A percentile compares a stretch with the other conserved stretches of the same genome.
Conservation (phyloP, 2,329 filamentous ascomycete genomes). For the Talaromyces pinophilus region DNA sequence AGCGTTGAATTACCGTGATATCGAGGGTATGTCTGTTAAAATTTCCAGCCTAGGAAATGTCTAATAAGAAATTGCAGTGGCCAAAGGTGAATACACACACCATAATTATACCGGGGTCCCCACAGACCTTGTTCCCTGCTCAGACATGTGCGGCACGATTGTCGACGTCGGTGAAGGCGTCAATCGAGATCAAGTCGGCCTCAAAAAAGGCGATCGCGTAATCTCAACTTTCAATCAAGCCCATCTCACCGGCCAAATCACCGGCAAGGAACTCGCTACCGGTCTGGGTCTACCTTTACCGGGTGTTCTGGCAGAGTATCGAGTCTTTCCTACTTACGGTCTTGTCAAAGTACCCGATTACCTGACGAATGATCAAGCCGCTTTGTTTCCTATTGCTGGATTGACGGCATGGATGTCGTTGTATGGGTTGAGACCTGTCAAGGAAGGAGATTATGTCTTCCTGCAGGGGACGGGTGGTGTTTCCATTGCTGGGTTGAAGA, state of each 20-base stretch:
- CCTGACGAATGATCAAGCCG: slow-evolving; percentile 42
- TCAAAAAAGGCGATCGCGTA: slow-evolving; percentile 64
- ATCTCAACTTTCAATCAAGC: slow-evolving; percentile 61
- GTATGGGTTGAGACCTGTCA: slow-evolving; percentile 47
- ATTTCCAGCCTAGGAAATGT: not conserved
- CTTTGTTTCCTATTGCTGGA: slow-evolving; percentile 47
- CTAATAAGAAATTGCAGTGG: slow-evolving; percentile 48
- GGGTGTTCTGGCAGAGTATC: slow-evolving; percentile 48
- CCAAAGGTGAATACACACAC: slow-evolving; percentile 67
- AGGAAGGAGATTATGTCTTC: slow-evolving; percentile 52
- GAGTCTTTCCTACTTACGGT: slow-evolving; percentile 44
- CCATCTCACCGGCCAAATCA: slow-evolving; percentile 62
- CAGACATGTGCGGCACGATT: slow-evolving; percentile 69
- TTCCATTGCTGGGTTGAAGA: slow-evolving; percentile 47
- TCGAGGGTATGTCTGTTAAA: slow-evolving; percentile 3
- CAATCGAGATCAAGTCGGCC: slow-evolving; percentile 31
- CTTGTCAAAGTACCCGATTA: slow-evolving; percentile 45
- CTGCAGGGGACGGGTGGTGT: slow-evolving; percentile 58
- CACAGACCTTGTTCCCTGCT: slow-evolving; percentile 60
- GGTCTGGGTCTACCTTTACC: slow-evolving; percentile 63
- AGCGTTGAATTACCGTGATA: slow-evolving; percentile 54
- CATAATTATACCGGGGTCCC: slow-evolving; percentile 53
- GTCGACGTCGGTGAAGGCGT: slow-evolving; percentile 52
- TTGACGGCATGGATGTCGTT: slow-evolving; percentile 56
- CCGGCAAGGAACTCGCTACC: slow-evolving; percentile 55